Percentiles rank a stretch among this genome's conserved stretches.
These are phyloP conservation scores for Mariannaea elegans DNA, from an alignment of 2,329 filamentous ascomycete species.

Conservation along the genomic window DNA sequence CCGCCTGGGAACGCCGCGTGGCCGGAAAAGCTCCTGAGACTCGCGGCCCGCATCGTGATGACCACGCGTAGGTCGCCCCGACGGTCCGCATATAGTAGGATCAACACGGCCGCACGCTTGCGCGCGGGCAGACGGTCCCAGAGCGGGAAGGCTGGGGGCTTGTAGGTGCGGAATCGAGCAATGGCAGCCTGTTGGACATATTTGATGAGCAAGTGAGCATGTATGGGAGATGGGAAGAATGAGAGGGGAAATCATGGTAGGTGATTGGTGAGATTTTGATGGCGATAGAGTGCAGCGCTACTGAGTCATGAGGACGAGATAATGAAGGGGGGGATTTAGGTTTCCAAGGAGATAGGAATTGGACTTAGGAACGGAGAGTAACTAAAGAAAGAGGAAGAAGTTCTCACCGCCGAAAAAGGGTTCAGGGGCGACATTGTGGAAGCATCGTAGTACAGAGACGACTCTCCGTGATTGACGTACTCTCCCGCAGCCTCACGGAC, in stretches of 20 bases:
- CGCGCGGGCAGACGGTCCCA: constrained; percentile 70
- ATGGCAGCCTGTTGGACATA: constrained; percentile 60
- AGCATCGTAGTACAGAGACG: constrained; percentile 66
- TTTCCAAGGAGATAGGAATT: not conserved
- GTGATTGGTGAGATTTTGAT: not conserved
- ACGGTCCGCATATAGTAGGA: constrained; percentile 87
- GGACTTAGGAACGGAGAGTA: not conserved
- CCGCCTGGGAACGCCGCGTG: constrained; percentile 89
- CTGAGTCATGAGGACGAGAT: constrained; percentile 20
- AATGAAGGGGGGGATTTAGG: not conserved
- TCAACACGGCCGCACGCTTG: constrained; percentile 84
- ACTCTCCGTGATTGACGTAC: constrained; percentile 43
- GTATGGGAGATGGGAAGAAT: not conserved
- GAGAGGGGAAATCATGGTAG: not conserved
- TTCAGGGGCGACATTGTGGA: constrained; percentile 66
- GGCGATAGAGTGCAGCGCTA: not conserved
- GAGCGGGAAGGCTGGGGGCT: constrained; percentile 66
- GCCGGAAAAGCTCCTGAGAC: constrained; percentile 75
- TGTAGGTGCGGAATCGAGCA: constrained; percentile 68
- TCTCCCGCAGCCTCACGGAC: constrained; percentile 33
- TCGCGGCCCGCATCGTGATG: constrained; percentile 73
- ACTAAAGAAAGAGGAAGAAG: not conserved
- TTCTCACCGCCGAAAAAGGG: constrained; percentile 62
- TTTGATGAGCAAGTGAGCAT: constrained; percentile 24
- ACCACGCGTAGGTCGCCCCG: constrained; percentile 80